A percentile compares a stretch with the other conserved stretches of the same genome.
phyloP scores from a whole-genome alignment of 805 yeast species.

The Yamadazyma akitaensis region DNA sequence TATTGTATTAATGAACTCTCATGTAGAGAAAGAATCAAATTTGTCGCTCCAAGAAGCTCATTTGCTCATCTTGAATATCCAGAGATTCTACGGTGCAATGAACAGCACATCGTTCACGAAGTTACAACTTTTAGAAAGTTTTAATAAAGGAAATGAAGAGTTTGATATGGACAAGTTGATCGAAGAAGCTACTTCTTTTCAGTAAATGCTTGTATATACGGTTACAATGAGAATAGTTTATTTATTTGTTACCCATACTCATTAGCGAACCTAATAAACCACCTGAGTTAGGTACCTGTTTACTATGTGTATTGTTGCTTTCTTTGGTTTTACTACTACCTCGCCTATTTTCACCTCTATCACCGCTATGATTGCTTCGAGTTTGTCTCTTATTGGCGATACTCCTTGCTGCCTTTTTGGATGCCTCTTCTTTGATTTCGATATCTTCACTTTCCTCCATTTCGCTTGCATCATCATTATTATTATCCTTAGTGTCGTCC shows the following conservation, averaged over 20 bases:
- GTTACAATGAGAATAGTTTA: background rate
- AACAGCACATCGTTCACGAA: constrained; percentile 46
- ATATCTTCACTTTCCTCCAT: background rate
- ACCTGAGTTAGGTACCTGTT: background rate
- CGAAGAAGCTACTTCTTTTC: constrained; percentile 70
- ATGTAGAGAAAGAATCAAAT: constrained; percentile 66
- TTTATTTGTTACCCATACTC: constrained; percentile 12
- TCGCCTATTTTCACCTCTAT: background rate
- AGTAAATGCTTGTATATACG: constrained; percentile 22
- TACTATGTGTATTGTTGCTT: background rate
- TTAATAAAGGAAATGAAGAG: constrained; percentile 64
- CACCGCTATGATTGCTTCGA: background rate
- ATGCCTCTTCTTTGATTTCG: background rate
- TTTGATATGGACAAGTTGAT: constrained; percentile 69
- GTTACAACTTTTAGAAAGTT: constrained; percentile 55
- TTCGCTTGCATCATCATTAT: constrained; percentile 1
- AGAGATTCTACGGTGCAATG: constrained; percentile 75
- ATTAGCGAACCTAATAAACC: constrained; percentile 14
- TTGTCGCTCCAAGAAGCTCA: constrained; percentile 76
- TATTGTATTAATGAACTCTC: constrained; percentile 81
- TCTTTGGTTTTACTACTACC: background rate
- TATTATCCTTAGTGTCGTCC: background rate
- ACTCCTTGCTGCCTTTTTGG: background rate
- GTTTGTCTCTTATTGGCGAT: background rate
- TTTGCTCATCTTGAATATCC: constrained; percentile 67